phyloP scores from a whole-genome alignment of 2,329 filamentous ascomycete genomes.

The Thermothelomyces thermophilus region DNA sequence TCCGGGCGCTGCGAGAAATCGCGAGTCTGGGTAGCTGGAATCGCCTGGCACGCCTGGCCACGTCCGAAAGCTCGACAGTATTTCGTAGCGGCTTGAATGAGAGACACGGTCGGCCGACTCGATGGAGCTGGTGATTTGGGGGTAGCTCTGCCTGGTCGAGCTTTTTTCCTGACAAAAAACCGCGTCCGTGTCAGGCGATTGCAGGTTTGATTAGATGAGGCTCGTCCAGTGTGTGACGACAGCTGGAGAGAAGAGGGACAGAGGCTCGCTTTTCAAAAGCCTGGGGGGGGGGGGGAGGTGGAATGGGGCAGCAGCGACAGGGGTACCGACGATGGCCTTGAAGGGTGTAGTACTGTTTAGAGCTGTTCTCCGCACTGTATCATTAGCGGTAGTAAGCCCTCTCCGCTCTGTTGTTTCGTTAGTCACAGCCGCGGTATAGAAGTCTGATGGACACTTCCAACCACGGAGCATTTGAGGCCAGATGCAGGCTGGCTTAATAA shows the following conservation, averaged over 20 bases:
- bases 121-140: not conserved
- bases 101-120: not conserved
- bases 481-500: too few relatives aligned
- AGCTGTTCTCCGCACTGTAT: not conserved
- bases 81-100: not conserved
- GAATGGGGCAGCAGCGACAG: conserved; percentile 2
- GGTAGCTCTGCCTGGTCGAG: not conserved
- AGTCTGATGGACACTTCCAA: too few relatives aligned
- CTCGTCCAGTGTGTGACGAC: conserved; percentile 18
- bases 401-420: too few relatives aligned
- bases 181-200: conserved; percentile 11
- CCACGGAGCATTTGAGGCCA: too few relatives aligned
- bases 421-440: too few relatives aligned
- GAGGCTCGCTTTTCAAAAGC: conserved; percentile 4
- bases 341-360: not conserved
- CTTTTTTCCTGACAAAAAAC: not conserved
- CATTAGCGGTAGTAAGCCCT: too few relatives aligned
- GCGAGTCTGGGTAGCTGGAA: conserved; percentile 4
- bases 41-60: not conserved
- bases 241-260: conserved; percentile 10
- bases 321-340: not conserved
- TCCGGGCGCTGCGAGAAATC: conserved; percentile 6
- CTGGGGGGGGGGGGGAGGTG: not conserved
- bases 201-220: conserved; percentile 17
- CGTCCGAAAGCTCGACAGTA: not conserved